Evolutionary conservation across 2,329 filamentous ascomycete species (phyloP).

Genomic region (Alternaria hordeiaustralica): DNA sequence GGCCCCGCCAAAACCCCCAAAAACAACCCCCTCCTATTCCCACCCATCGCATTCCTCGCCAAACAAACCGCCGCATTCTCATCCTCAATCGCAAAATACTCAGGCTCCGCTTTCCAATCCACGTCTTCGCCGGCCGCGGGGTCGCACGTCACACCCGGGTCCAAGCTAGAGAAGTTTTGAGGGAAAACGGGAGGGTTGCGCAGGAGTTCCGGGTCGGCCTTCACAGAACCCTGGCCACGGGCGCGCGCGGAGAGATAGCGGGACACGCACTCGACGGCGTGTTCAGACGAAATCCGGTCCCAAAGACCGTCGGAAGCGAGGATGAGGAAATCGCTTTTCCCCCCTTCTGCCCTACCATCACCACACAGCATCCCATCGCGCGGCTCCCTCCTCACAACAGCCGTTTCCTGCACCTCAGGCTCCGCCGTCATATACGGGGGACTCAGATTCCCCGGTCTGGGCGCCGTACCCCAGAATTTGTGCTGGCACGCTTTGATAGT

Average conservation of each 20-base stretch:
- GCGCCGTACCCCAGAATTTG: slow-evolving; percentile 58
- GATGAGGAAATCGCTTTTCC: slow-evolving; percentile 64
- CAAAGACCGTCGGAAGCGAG: slow-evolving; percentile 72
- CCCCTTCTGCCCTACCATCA: slow-evolving; percentile 7
- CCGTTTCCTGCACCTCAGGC: slow-evolving; percentile 66
- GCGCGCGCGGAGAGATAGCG: slow-evolving; percentile 59
- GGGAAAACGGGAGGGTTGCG: slow-evolving; percentile 15
- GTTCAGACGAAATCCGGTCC: slow-evolving; percentile 63
- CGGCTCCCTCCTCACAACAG: slow-evolving; percentile 52
- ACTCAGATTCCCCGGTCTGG: slow-evolving; percentile 55
- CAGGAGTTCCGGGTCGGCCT: slow-evolving; percentile 20
- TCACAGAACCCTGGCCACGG: slow-evolving; percentile 27
- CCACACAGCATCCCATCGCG: not conserved
- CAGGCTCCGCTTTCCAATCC: slow-evolving; percentile 50
- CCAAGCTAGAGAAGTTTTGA: slow-evolving; percentile 12
- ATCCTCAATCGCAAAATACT: slow-evolving; percentile 59
- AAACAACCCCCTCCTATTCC: slow-evolving; percentile 51
- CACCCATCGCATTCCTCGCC: slow-evolving; percentile 61
- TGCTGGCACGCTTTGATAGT: slow-evolving; percentile 54
- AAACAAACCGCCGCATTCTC: slow-evolving; percentile 61
- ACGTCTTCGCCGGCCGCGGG: slow-evolving; percentile 45
- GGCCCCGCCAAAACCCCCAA: slow-evolving; percentile 46
- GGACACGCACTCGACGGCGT: slow-evolving; percentile 65
- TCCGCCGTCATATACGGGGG: slow-evolving; percentile 73
- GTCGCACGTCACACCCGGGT: slow-evolving; percentile 45